phyloP scores from a whole-genome alignment of 2,329 filamentous ascomycete genomes.

The Fusarium chlamydosporum region DNA sequence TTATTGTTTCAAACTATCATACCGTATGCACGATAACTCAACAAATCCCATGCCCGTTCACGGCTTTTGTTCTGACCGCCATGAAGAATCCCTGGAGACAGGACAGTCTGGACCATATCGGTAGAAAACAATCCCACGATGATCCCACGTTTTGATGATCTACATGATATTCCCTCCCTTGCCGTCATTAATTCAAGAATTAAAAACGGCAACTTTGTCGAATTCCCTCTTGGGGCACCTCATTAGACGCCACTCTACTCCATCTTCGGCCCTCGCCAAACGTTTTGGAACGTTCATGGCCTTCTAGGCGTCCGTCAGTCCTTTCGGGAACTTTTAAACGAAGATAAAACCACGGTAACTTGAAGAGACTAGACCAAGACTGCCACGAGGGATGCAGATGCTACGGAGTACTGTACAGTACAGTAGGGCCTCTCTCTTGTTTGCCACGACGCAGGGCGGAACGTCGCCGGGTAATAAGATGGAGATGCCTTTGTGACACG shows the following conservation, averaged over 20 bases:
- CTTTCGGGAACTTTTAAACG: background rate
- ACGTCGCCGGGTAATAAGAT: constrained; percentile 20
- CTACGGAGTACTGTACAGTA: too few relatives aligned
- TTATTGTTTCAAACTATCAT: background rate
- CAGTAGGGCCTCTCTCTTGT: background rate
- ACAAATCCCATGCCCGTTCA: background rate
- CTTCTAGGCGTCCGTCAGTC: constrained; percentile 17
- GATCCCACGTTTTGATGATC: constrained; percentile 10
- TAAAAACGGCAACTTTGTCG: constrained; percentile 4
- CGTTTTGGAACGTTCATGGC: constrained; percentile 10
- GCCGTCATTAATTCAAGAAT: background rate
- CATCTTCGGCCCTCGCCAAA: constrained; percentile 33
- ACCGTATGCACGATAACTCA: background rate
- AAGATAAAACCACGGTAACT: background rate
- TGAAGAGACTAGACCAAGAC: background rate
- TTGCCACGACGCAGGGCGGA: constrained; percentile 18
- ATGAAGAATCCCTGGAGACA: background rate
- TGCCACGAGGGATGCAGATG: constrained; percentile 4
- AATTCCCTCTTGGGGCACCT: constrained; percentile 3
- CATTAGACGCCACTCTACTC: constrained; percentile 10
- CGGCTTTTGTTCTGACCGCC: background rate
- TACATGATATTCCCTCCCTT: background rate
- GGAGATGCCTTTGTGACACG: constrained; percentile 3
- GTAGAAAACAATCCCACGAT: background rate
- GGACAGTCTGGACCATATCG: constrained; percentile 14